A percentile compares a stretch with the other conserved stretches of the same genome.
Conservation (phyloP, 441 rosid species). For the Erodium moschatum region DNA sequence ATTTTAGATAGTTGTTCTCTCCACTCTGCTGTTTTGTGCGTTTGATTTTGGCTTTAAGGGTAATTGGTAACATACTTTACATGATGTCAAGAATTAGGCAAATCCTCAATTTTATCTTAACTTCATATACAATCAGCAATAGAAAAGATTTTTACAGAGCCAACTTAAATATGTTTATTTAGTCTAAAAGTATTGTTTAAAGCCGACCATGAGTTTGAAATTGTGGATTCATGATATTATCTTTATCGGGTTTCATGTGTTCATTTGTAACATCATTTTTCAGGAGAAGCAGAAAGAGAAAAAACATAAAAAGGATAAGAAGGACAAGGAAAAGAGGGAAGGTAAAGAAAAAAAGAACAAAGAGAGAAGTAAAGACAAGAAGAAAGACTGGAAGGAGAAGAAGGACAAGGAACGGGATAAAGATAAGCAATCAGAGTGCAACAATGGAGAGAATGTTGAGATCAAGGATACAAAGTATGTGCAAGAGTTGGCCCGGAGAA, state of each 20-base stretch:
- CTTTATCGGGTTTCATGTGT: neutral
- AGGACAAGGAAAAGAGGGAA: slow-evolving; percentile 41
- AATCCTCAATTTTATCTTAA: neutral
- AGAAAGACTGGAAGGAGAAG: slow-evolving; percentile 40
- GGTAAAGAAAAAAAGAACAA: slow-evolving; percentile 45
- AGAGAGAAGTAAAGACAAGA: slow-evolving; percentile 46
- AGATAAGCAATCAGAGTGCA: slow-evolving; percentile 27
- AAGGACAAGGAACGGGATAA: slow-evolving; percentile 30
- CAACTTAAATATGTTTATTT: neutral
- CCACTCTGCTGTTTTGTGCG: neutral
- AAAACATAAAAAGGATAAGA: slow-evolving; percentile 49
- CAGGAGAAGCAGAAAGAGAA: slow-evolving; percentile 60
- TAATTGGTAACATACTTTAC: neutral
- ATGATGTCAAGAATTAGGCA: neutral
- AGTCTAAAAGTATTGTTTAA: neutral
- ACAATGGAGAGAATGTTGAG: slow-evolving; percentile 31
- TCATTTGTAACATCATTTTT: neutral
- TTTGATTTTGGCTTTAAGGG: neutral
- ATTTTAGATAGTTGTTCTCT: neutral
- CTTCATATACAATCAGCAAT: neutral
- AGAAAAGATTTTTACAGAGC: neutral
- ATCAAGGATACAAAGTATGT: slow-evolving; percentile 34
- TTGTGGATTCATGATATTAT: neutral
- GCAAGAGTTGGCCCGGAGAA: slow-evolving; percentile 49
- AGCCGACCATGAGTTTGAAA: too few relatives aligned